Evolutionary conservation across 2,329 filamentous ascomycete species (phyloP), one percentile per base, ranked within the genome.

Genomic region (Lasiodiplodia sp.): DNA sequence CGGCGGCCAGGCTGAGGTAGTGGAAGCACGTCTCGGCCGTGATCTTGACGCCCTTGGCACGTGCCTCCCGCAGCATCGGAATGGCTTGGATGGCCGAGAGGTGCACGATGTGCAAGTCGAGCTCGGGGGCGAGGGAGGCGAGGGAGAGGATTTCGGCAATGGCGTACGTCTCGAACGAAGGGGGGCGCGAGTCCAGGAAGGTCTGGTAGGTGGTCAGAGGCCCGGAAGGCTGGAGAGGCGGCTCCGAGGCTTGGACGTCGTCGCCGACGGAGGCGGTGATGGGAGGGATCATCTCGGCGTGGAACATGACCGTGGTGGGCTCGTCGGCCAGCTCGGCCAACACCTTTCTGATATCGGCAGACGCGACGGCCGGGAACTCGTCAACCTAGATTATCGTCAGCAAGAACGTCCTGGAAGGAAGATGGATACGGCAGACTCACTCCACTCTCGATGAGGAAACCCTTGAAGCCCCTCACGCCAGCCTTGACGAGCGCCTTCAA

Each of bases 201-300:
- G 95, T 97, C 71, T 88, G 88, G 83, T 99, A 99, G 37, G 90
- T 85, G 66, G 90, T 90, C 31, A 94, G 83, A 12, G 91, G 88
- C 18, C 93, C 93, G 34, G 86, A 85, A 4, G 92, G 92, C 0
- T 87, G 87, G 7, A 91, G 82, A 0, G 92, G 92, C 21, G 92
- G 88, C 7, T 87, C 84, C 0, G 92, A 92, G 31, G 82, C 81
- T 75, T 92, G 91, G 4, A 93, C 89, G 31, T 89, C 88, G 78
- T 96, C 93, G 66, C 92, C 91, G 2, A 94, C 91, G 0, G 92
- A 94, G 72, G 89, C 88, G 62, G 92, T 82, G 72, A 94, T 92
- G 21, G 93, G 92, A n/a, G 95, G 94, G 14, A 96, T 90, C 94
- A 97, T 98, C 81, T 99, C 96, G 68, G 96, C 96, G 78, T 99